These are phyloP conservation scores for Mycena pura DNA, from an alignment of 768 basidiomycete genomes.

Conservation along the genomic window DNA sequence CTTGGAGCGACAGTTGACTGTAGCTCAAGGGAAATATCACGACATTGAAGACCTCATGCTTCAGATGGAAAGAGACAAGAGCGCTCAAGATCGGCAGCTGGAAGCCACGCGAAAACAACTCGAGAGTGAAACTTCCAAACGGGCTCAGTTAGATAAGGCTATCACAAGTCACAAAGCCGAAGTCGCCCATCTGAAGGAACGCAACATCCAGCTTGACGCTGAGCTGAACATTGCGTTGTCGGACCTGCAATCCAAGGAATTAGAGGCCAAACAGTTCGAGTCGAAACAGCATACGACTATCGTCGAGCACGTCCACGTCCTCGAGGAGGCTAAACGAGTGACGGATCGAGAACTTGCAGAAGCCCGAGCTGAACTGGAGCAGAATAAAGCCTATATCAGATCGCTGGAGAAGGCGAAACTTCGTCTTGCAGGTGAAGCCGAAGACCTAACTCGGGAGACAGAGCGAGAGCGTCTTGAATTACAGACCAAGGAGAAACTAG, in stretches of 20 bases:
- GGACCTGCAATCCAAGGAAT: slow-evolving; percentile 82
- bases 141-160: slow-evolving; percentile 75
- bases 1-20: slow-evolving; percentile 77
- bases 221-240: slow-evolving; percentile 83
- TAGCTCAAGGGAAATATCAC: slow-evolving; percentile 77
- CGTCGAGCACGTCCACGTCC: slow-evolving; percentile 95
- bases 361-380: slow-evolving; percentile 78
- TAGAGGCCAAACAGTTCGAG: slow-evolving; percentile 85
- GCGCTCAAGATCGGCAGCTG: slow-evolving; percentile 72
- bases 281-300: slow-evolving; percentile 96
- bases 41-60: slow-evolving; percentile 90
- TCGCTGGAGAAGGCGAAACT: slow-evolving; percentile 86
- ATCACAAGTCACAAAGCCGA: slow-evolving; percentile 72
- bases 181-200: slow-evolving; percentile 69
- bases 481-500: slow-evolving; percentile 72
- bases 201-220: slow-evolving; percentile 72
- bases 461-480: slow-evolving; percentile 73
- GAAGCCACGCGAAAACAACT: slow-evolving; percentile 76
- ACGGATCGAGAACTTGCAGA: slow-evolving; percentile 91
- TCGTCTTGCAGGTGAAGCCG: slow-evolving; percentile 77
- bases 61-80: slow-evolving; percentile 83
- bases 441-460: slow-evolving; percentile 79
- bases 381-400: slow-evolving; percentile 76
- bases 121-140: slow-evolving; percentile 74
- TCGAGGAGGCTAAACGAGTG: slow-evolving; percentile 94